Base-by-base conservation (phyloP, 352 stramenopile genomes). In the Phytophthora sp. region DNA sequence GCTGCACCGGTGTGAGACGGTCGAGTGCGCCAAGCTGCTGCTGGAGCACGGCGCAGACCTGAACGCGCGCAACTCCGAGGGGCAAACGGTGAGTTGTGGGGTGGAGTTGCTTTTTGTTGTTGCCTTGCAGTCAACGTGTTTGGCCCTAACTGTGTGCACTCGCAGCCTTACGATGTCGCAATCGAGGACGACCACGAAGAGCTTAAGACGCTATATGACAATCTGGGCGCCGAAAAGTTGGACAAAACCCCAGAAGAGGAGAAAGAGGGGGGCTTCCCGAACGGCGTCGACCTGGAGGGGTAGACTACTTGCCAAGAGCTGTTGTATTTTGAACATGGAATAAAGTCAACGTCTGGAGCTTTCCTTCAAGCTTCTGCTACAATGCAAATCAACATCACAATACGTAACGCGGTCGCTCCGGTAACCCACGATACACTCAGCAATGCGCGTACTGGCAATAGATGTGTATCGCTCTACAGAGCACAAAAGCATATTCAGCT, bases 171-270 rank as follows among this genome's bases (percentile, higher is more conserved):
- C 46, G 82, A 90, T 55, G 56, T 78, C 54, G 82, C 82, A 9
- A 86, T 90, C 26, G 79, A 90, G 51, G 79, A 89, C 39, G 79
- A 89, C 16, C 75, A 85, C 65, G 66, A 82, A 9, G 77, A 83
- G 57, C 73, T 90, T 13, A 68, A 72, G 26, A 68, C 30, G 15
- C 58, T 89, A 54, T 88, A 86, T 63, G 72, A 79, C 24, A 66
- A 69, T 15, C 35, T 85, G 6, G 82, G 79, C 1, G 79, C 80
- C 2, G 79, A 87, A 38, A 90, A 78, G 63, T 81, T 80, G 4
- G 59, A 76, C 51, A 60, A 39, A 47, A 72, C 75, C 11, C 45
- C 63, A 12, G 66, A 77, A 70, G 66, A 57, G 13, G 52, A 76
- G 3, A 63, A 80, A 6, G 69, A 67, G 24, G n/a, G n/a, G n/a